Conservation (phyloP, 768 basidiomycete species). For the Cystofilobasidium ferigula region DNA sequence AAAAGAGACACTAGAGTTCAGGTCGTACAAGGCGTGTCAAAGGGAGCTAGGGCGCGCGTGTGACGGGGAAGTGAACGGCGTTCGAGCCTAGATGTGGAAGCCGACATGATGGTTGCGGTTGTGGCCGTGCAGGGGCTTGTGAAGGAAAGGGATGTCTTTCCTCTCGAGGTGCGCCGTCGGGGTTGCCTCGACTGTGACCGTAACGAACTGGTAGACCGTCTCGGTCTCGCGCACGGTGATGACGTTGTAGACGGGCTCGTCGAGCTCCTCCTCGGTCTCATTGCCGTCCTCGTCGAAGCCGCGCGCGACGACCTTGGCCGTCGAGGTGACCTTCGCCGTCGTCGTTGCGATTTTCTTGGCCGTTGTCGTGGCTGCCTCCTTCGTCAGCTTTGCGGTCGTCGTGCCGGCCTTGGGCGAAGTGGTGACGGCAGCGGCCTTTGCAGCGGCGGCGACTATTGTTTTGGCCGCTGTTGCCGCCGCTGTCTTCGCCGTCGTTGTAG, state of each 20-base stretch:
- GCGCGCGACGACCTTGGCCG: neutral
- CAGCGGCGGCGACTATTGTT: neutral
- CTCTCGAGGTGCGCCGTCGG: neutral
- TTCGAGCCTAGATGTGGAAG: neutral
- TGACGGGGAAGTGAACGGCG: no score
- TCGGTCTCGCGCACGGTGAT: neutral
- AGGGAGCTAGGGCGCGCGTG: no score
- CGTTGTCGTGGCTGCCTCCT: no score
- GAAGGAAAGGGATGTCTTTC: neutral
- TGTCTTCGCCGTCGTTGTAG: neutral
- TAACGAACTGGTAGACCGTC: neutral
- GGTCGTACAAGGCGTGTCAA: no score
- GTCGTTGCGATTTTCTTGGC: no score
- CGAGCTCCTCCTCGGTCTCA: neutral
- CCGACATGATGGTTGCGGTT: conserved; percentile 1
- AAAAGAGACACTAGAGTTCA: no score
- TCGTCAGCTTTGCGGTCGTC: no score
- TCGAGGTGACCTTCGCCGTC: neutral
- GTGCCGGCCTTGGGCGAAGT: neutral
- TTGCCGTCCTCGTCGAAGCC: neutral
- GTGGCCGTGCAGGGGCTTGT: neutral
- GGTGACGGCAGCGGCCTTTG: neutral
- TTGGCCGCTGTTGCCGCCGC: neutral
- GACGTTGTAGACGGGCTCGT: neutral
- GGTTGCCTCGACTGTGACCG: neutral